Evolutionary conservation across 75 land plant genomes (phyloP), one percentile per base, ranked within the genome.

Genomic region (Adiantum capillusveneris): DNA sequence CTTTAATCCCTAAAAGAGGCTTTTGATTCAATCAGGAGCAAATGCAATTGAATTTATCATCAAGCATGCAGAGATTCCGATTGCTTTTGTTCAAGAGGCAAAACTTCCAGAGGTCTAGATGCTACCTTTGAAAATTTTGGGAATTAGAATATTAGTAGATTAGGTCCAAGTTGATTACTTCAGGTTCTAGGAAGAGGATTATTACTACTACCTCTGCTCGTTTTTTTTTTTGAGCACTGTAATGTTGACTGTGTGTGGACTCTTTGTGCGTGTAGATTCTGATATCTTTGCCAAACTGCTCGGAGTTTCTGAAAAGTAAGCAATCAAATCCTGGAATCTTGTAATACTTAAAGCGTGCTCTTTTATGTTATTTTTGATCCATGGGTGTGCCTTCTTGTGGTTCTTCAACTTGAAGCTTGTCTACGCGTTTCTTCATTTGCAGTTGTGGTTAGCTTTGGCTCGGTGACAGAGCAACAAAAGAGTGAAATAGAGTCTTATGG

Each of bases 11-110:
- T 46, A 46, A 46, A n/a, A n/a, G 5, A n/a, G 5, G 6, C 14
- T 7, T 2, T 46, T 17, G 2, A 7, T 46, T 53, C 28, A 1
- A 26, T 22, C 3, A 95, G 99, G 99, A 71, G 86, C 78, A 53
- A 97, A 90, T 63, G 99, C 99, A 18, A 78, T 95, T 22, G 97
- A 95, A 58, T 95, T 87, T 36, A 79, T 95, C 41, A 72, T 90
- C 56, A 64, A 69, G 57, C 99, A 95, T 64, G 83, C 96, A 13
- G 99, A 90, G 46, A 75, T 90, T 64, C 63, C 79, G 29, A 78
- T 95, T 63, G 84, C 79, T 30, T 90, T 95, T 75, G 86, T 79
- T 20, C 97, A 95, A 53, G 88, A 82, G 25, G 74, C 71, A 24
- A 95, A 95, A 64, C 70, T 90, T 43, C 53, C 81, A 45, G 80